Evolutionary conservation across 352 stramenopile genomes (phyloP).

Genomic region (Globisporangium nodosum): DNA sequence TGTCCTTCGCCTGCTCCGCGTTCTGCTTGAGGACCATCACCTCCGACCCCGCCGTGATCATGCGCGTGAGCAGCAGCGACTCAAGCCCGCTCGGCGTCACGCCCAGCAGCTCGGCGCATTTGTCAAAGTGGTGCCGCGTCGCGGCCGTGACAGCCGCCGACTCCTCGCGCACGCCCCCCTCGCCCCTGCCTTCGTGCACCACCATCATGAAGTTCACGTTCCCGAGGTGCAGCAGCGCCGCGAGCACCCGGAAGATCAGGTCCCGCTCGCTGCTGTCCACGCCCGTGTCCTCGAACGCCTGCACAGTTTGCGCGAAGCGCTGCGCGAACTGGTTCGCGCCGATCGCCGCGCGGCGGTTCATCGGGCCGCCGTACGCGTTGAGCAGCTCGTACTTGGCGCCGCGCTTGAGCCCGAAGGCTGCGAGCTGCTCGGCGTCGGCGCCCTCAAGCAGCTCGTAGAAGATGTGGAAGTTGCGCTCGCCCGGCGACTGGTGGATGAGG

Average conservation of each 20-base stretch:
- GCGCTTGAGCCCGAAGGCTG: slow-evolving; percentile 53
- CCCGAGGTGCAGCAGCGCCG: slow-evolving; percentile 93
- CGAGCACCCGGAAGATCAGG: slow-evolving; percentile 69
- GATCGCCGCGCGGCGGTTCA: slow-evolving; percentile 23
- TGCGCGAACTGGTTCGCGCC: slow-evolving; percentile 45
- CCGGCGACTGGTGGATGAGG: slow-evolving; percentile 88
- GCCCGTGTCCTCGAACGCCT: slow-evolving; percentile 75
- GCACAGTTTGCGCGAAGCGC: slow-evolving; percentile 56
- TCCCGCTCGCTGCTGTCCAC: slow-evolving; percentile 39
- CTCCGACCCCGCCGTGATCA: slow-evolving; percentile 92
- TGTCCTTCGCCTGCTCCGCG: slow-evolving; percentile 77
- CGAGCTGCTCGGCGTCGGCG: slow-evolving; percentile 50
- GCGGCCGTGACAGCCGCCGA: slow-evolving; percentile 36
- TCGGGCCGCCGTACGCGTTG: slow-evolving; percentile 71
- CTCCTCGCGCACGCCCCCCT: slow-evolving; percentile 29
- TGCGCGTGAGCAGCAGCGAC: slow-evolving; percentile 81
- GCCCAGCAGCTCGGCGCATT: slow-evolving; percentile 86
- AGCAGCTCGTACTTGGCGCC: slow-evolving; percentile 84
- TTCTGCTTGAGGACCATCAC: slow-evolving; percentile 76
- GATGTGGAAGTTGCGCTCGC: slow-evolving; percentile 94
- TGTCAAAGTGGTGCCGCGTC: slow-evolving; percentile 49
- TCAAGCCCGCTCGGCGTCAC: slow-evolving; percentile 79
- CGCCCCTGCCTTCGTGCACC: slow-evolving; percentile 7
- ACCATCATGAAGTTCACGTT: slow-evolving; percentile 89
- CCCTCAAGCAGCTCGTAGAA: slow-evolving; percentile 95